Evolutionary conservation across 352 stramenopile genomes (phyloP).

Genomic region (Phytophthora podocarpi): DNA sequence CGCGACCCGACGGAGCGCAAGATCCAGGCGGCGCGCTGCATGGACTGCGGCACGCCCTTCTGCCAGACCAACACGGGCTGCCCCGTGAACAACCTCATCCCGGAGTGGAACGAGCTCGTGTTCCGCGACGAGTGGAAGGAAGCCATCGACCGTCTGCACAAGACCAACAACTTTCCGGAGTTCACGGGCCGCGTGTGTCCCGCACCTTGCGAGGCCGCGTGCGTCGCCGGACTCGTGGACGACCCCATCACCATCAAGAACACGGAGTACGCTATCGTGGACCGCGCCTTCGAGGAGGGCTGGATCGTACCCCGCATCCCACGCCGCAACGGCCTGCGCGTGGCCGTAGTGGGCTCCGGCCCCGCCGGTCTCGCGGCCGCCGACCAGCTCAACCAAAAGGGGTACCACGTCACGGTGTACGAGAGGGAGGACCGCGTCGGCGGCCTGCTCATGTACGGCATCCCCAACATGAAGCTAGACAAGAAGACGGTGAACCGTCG

Average conservation of each 20-base stretch:
- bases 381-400: slow-evolving; percentile 98
- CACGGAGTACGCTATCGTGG: slow-evolving; percentile 99
- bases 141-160: slow-evolving; percentile 95
- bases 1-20: slow-evolving; percentile 91
- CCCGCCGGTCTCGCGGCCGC: slow-evolving; percentile 92
- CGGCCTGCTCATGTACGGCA: slow-evolving; percentile 98
- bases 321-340: slow-evolving; percentile 93
- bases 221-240: slow-evolving; percentile 96
- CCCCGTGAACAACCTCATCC: slow-evolving; percentile 98
- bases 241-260: slow-evolving; percentile 98
- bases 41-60: slow-evolving; percentile 99
- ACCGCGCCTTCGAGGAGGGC: slow-evolving; percentile 95
- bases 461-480: slow-evolving; percentile 99
- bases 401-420: slow-evolving; percentile 97
- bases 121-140: slow-evolving; percentile 97
- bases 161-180: slow-evolving; percentile 99
- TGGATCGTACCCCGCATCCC: slow-evolving; percentile 95
- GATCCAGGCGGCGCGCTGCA: slow-evolving; percentile 96
- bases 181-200: slow-evolving; percentile 98
- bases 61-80: slow-evolving; percentile 98
- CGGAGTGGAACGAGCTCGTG: slow-evolving; percentile 98
- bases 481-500: slow-evolving; percentile 97
- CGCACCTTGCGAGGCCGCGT: slow-evolving; percentile 96
- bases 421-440: slow-evolving; percentile 96
- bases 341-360: slow-evolving; percentile 96